Evolutionary conservation across 768 basidiomycete genomes (phyloP).

Genomic region (Boletus insuetus): DNA sequence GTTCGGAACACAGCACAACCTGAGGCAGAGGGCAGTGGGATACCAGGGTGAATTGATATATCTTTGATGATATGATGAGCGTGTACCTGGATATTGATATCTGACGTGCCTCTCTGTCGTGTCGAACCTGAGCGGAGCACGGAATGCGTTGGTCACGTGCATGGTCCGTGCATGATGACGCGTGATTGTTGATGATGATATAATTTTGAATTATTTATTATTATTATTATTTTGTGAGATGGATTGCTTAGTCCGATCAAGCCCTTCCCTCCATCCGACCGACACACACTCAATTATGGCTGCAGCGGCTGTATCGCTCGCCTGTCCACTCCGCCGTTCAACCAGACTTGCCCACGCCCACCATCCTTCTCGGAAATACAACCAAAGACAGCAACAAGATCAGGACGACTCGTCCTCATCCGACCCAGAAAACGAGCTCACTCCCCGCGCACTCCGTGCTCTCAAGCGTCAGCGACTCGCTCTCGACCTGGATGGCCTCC

Average conservation of each 20-base stretch:
- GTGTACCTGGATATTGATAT: too few species aligned
- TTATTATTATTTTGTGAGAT: neutral
- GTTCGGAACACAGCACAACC: too few species aligned
- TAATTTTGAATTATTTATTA: neutral
- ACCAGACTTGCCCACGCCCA: constrained; percentile 27
- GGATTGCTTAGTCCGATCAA: constrained; percentile 8
- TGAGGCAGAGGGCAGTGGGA: too few species aligned
- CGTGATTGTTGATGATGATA: constrained; percentile 15
- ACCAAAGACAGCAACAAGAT: neutral
- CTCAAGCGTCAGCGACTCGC: constrained; percentile 34
- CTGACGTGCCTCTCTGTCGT: too few species aligned
- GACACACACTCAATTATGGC: constrained; percentile 20
- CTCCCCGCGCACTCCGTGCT: constrained; percentile 33
- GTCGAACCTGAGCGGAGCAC: neutral
- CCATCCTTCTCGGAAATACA: neutral
- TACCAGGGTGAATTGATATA: too few species aligned
- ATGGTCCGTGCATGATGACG: constrained; percentile 28
- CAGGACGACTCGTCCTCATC: constrained; percentile 17
- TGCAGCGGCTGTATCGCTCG: constrained; percentile 29
- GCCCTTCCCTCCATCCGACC: constrained; percentile 13
- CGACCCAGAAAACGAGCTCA: constrained; percentile 32
- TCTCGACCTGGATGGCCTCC: constrained; percentile 29
- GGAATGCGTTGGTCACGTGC: constrained; percentile 18
- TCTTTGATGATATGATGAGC: too few species aligned
- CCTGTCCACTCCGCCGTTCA: constrained; percentile 31